Evolutionary conservation across 495 filamentous ascomycete genomes (phyloP).

Genomic region (Penicillium bialowiezense): DNA sequence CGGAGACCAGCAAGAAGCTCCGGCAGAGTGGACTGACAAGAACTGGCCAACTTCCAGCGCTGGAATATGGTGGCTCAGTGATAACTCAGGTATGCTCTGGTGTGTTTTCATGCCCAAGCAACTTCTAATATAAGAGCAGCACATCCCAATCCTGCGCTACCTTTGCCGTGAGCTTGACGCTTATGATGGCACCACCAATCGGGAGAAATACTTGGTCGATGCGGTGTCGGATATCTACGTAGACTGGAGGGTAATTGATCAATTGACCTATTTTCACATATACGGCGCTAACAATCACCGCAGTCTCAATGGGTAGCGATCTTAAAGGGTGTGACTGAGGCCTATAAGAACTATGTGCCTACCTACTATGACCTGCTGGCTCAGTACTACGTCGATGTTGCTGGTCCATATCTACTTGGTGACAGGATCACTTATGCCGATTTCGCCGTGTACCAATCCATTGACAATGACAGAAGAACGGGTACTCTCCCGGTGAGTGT

Average conservation of each 20-base stretch:
- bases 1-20: slow-evolving; percentile 31
- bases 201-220: slow-evolving; percentile 43
- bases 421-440: slow-evolving; percentile 31
- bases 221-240: slow-evolving; percentile 41
- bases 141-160: slow-evolving; percentile 40
- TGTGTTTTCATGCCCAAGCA: not conserved
- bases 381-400: slow-evolving; percentile 21
- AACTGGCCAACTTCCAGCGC: slow-evolving; percentile 33
- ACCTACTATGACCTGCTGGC: slow-evolving; percentile 25
- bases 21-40: slow-evolving; percentile 27
- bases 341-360: slow-evolving; percentile 26
- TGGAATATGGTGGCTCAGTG: slow-evolving; percentile 39
- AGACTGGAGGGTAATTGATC: slow-evolving; percentile 33
- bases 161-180: slow-evolving; percentile 33
- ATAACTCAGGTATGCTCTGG: slow-evolving; percentile 33
- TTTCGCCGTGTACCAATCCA: slow-evolving; percentile 35
- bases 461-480: slow-evolving; percentile 27
- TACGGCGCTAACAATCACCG: not conserved
- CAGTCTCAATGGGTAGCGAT: slow-evolving; percentile 26
- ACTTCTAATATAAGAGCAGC: slow-evolving; percentile 14
- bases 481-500: slow-evolving; percentile 13
- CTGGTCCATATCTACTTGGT: slow-evolving; percentile 32
- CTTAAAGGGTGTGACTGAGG: slow-evolving; percentile 6
- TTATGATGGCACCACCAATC: slow-evolving; percentile 38
- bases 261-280: not conserved